Evolutionary conservation across 805 yeast species (phyloP).

Genomic region (Pichia occidentalis): DNA sequence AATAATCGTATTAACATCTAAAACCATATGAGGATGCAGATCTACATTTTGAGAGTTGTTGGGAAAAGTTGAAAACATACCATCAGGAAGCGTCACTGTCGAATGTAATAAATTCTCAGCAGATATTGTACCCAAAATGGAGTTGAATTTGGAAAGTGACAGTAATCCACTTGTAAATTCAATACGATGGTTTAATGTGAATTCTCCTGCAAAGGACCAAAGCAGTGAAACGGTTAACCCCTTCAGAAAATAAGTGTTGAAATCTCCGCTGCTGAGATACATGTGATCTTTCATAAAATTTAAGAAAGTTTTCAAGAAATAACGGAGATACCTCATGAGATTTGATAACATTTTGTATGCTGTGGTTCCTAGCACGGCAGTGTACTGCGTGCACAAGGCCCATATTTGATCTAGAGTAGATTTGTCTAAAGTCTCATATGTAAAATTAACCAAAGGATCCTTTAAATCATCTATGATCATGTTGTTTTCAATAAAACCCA

Average conservation of each 20-base stretch:
- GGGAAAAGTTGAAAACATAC: conserved; percentile 40
- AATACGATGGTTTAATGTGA: conserved; percentile 33
- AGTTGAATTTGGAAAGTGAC: conserved; percentile 17
- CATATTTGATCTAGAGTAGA: conserved; percentile 20
- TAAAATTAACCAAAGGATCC: background rate
- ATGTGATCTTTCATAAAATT: conserved; percentile 18
- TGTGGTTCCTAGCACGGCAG: background rate
- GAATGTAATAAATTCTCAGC: conserved; percentile 32
- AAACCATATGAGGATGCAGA: conserved; percentile 53
- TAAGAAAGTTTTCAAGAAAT: conserved; percentile 30
- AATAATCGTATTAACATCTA: conserved; percentile 57
- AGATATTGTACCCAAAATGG: conserved; percentile 1
- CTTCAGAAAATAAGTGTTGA: conserved; percentile 28
- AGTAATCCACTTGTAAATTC: conserved; percentile 30
- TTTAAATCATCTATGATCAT: conserved; percentile 6
- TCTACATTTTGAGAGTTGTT: conserved; percentile 35
- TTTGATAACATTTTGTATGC: background rate
- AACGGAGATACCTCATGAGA: conserved; percentile 21
- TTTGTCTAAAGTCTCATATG: conserved; percentile 12
- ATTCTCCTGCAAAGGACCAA: conserved; percentile 67
- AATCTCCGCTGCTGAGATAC: conserved; percentile 24
- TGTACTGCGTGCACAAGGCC: no score
- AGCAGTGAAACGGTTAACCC: conserved; percentile 34
- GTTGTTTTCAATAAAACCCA: conserved; percentile 1
- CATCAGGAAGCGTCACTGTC: conserved; percentile 38